Evolutionary conservation across 208 protist species (phyloP), one percentile per base, ranked within the genome.

Genomic region (Angomonas desouzai): DNA sequence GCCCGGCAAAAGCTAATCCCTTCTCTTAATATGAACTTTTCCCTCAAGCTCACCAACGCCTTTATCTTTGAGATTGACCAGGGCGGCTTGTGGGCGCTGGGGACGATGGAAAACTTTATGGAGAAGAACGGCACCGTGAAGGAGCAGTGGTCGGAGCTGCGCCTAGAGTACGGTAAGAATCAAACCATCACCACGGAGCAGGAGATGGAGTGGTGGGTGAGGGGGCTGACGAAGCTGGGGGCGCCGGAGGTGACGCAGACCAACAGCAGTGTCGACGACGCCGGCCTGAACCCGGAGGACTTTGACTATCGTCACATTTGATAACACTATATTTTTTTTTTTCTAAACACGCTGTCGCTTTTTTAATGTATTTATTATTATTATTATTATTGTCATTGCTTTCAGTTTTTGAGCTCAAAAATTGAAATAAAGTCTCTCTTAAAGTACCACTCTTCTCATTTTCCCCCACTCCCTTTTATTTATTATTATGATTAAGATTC

Each of bases 131-230:
- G 73, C 10, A 45, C 60, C 16, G 83, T 81, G 53, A 72, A 70
- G 38, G 85, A 94, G 62, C 72, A 91, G 72, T 94, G 88, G 85
- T 79, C 73, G 56, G 88, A 94, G 77, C 58, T 92, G 58, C 77
- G 85, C 10, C 66, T 94, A 20, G 81, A 94, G 67, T 94, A 85
- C 67, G 88, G 88, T 40, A 92, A 92, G 55, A 72, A 76, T 11
- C 83, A 91, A 68, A 66, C 72, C n/a, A 90, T 94, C 61, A 72
- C 55, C 58, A 92, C 82, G 9, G 88, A 91, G 74, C 85, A 91
- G 63, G 88, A 94, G 71, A 87, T 94, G 85, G 85, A 94, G 81
- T 94, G 88, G 88, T 94, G 88, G 85, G 79, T 92, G 70, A 79
- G 83, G 0, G 88, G 88, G 11, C 71, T 94, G 48, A 91, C 79